These are phyloP conservation scores for Ampelomyces quisqualis DNA, from an alignment of 2,329 filamentous ascomycete genomes.

Conservation along the genomic window DNA sequence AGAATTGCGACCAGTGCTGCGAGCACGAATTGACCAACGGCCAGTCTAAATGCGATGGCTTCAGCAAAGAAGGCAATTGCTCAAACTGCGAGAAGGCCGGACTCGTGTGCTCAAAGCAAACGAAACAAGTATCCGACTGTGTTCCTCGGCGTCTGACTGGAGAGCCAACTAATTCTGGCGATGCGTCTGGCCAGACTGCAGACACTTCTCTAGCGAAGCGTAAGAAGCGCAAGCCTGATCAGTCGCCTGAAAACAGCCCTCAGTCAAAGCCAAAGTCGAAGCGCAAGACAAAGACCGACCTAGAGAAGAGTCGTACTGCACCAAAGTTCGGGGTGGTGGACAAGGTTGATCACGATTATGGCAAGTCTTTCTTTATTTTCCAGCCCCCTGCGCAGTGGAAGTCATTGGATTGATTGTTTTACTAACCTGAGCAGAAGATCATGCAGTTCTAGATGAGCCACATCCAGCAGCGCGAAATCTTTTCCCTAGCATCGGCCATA, in stretches of 20 bases:
- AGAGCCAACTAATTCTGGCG: neutral
- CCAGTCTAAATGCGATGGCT: constrained; percentile 14
- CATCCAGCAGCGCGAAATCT: no score
- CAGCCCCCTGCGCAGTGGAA: no score
- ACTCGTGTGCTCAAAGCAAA: constrained; percentile 11
- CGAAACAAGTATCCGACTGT: constrained; percentile 1
- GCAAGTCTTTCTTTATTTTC: neutral
- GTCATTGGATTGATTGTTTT: neutral
- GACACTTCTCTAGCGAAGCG: neutral
- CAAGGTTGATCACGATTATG: neutral
- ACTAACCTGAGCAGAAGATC: neutral
- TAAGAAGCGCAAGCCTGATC: constrained; percentile 9
- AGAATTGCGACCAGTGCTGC: constrained; percentile 19
- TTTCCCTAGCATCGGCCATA: no score
- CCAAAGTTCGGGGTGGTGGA: neutral
- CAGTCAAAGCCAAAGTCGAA: constrained; percentile 5
- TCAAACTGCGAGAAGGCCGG: constrained; percentile 7
- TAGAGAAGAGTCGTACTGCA: neutral
- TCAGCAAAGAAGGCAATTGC: constrained; percentile 4
- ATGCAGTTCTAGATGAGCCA: neutral
- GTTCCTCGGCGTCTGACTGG: neutral
- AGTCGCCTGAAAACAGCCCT: constrained; percentile 8
- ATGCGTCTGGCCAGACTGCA: neutral
- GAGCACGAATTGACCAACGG: neutral
- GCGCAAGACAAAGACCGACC: neutral